A percentile compares a stretch with the other conserved stretches of the same genome.
Conservation (phyloP, 2,329 filamentous ascomycete species). For the Xylariales sp. region DNA sequence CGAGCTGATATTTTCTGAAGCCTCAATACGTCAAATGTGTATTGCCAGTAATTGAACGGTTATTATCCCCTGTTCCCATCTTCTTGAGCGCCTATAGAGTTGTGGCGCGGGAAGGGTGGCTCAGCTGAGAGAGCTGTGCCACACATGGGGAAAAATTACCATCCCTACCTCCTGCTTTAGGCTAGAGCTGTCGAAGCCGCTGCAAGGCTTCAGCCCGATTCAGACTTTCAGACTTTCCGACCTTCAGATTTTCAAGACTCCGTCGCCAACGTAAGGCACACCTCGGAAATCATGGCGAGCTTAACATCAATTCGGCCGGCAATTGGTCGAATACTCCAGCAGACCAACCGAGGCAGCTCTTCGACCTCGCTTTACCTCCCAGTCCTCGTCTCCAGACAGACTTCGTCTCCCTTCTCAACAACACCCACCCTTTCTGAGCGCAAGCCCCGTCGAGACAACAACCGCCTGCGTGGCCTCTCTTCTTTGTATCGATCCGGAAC, state of each 20-base stretch:
- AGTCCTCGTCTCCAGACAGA: slow-evolving; percentile 15
- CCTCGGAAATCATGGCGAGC: slow-evolving; percentile 24
- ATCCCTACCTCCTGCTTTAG: not conserved
- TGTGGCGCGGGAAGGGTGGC: slow-evolving; percentile 5
- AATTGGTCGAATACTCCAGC: slow-evolving; percentile 23
- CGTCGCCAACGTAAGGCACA: too few relatives aligned
- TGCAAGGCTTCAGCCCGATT: slow-evolving; percentile 7
- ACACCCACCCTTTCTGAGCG: slow-evolving; percentile 23
- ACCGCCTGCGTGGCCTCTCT: slow-evolving; percentile 75
- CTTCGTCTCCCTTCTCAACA: slow-evolving; percentile 26
- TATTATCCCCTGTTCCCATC: not conserved
- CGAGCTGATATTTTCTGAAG: too few relatives aligned
- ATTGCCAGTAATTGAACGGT: not conserved
- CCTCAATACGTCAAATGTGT: not conserved
- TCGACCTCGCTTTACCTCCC: slow-evolving; percentile 13
- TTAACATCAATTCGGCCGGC: slow-evolving; percentile 24
- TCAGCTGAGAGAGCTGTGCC: not conserved
- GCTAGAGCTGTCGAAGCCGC: too few relatives aligned
- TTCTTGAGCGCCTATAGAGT: not conserved
- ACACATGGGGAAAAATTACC: slow-evolving; percentile 4
- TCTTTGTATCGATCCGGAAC: slow-evolving; percentile 73
- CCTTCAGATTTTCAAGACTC: too few relatives aligned
- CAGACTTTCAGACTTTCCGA: too few relatives aligned
- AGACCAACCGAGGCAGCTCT: slow-evolving; percentile 13
- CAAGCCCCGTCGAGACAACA: slow-evolving; percentile 61